Evolutionary conservation across 2,329 filamentous ascomycete species (phyloP), one percentile per base, ranked within the genome.

Genomic region (Biscogniauxia sp.): DNA sequence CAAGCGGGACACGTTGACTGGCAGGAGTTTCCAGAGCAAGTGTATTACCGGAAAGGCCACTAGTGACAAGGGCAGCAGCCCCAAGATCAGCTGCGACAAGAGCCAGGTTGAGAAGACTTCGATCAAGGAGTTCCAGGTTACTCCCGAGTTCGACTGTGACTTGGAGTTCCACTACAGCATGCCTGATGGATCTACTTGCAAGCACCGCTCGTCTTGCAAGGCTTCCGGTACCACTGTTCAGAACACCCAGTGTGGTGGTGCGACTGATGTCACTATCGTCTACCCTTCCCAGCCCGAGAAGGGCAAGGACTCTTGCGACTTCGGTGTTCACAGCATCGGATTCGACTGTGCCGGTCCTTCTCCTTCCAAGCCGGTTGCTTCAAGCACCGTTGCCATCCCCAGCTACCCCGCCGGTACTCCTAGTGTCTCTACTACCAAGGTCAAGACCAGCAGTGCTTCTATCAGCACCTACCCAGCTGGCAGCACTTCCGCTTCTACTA

Each of bases 191-290:
- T 88, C 86, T 15, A 85, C 77, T 62, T 98, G 94, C 87, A 94
- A 91, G 80, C 90, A 96, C 70, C 87, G 85, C 64, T 80, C 84
- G 66, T 73, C 81, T 56, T 96, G 92, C 84, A 85, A 82, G 65
- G 79, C 82, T 58, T 79, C 82, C 17, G 91, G 91, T 70, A 88
- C 86, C 61, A 84, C 83, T 53, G 82, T 97, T 70, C 79, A 86
- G 78, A 97, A 97, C 84, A 86, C 81, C 63, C 92, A 97, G 83
- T 98, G 94, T 75, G 94, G 93, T 85, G 93, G 93, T 77, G 93
- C 94, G 66, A 92, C 84, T 74, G 88, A 86, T 60, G 92, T 97
- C 63, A 87, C 85, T 58, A 88, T 97, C 74, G 78, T 87, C 74
- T 86, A 82, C 76, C 83, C 84, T 65, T 76, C 84, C 61, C 85